Evolutionary conservation across 306 rosid genomes (phyloP).

Genomic region (Cicer judaicum): DNA sequence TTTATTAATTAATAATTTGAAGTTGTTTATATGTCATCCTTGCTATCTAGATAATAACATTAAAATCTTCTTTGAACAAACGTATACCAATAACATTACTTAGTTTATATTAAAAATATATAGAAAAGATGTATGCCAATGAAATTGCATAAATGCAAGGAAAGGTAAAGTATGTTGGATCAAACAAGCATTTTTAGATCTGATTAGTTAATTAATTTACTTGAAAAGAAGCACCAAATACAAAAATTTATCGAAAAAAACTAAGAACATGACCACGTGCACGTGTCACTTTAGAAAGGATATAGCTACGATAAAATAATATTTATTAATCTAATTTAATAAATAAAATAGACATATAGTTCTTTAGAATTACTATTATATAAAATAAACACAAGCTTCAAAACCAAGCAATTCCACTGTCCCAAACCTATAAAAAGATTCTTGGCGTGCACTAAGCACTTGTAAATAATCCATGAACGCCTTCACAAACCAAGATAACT

Average conservation of each 20-base stretch:
- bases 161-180: slow-evolving; percentile 48
- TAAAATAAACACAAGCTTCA: slow-evolving; percentile 60
- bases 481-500: slow-evolving; percentile 56
- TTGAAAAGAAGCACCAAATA: slow-evolving; percentile 41
- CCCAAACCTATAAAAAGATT: slow-evolving; percentile 51
- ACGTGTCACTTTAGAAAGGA: slow-evolving; percentile 43
- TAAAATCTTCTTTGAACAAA: slow-evolving; percentile 33
- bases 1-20: slow-evolving; percentile 13
- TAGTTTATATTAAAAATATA: background rate
- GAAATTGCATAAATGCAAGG: slow-evolving; percentile 42
- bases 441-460: slow-evolving; percentile 75
- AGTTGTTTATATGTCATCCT: slow-evolving; percentile 3
- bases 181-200: slow-evolving; percentile 42
- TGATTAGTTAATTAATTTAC: slow-evolving; percentile 32
- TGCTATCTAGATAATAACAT: slow-evolving; percentile 15
- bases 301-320: slow-evolving; percentile 22
- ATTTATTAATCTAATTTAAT: background rate
- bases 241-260: background rate
- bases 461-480: slow-evolving; percentile 42
- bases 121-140: slow-evolving; percentile 37
- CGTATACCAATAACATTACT: slow-evolving; percentile 17
- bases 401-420: slow-evolving; percentile 66
- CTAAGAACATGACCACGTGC: slow-evolving; percentile 55
- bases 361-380: background rate
- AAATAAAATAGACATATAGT: background rate